Evolutionary conservation across 2,329 filamentous ascomycete genomes (phyloP), one percentile per base, ranked within the genome.

Genomic region (Fusarium circinatum): DNA sequence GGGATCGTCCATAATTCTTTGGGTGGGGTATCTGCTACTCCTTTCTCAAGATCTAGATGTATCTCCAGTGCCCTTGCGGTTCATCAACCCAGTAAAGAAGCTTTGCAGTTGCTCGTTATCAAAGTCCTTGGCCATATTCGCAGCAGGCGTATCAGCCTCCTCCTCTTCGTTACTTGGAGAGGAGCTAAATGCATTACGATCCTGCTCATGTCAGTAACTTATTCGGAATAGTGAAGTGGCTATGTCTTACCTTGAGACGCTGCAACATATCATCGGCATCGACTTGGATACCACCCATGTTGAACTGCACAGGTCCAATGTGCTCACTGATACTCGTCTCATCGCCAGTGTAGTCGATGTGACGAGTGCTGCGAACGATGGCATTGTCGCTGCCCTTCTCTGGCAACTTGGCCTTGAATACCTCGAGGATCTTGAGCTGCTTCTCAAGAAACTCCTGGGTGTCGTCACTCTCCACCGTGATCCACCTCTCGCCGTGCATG

Each of bases 241-340:
- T n/a, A 41, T 6, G 20, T 32, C 84, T 79, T 84, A 96, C 94
- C 89, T 95, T 95, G 69, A 97, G 86, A 77, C 93, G 90, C 82
- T 95, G 93, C 65, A 98, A 84, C 93, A 97, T 96, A 78, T 98
- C 95, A 79, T 98, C 95, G 14, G 95, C 95, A 83, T 98, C 95
- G 36, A 98, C 94, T 80, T 98, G 95, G 72, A 99, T 98, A 60
- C 96, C 96, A 47, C 96, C 96, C 89, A 99, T 96, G 81, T 99
- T 99, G 85, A 98, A 98, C 80, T 98, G 95, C 73, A 98, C 95
- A 1, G 95, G 95, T 0, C 95, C 95, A 78, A 98, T 97, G 78
- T 97, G 95, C 78, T 96, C 93, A 76, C 91, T 92, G 62, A 89
- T 86, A 71, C 83, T 85, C 71, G 85, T 87, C 72, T 85, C 83